Evolutionary conservation across 371 early-diverging fungal genomes (phyloP).

Genomic region (Apophysomyces elegans): DNA sequence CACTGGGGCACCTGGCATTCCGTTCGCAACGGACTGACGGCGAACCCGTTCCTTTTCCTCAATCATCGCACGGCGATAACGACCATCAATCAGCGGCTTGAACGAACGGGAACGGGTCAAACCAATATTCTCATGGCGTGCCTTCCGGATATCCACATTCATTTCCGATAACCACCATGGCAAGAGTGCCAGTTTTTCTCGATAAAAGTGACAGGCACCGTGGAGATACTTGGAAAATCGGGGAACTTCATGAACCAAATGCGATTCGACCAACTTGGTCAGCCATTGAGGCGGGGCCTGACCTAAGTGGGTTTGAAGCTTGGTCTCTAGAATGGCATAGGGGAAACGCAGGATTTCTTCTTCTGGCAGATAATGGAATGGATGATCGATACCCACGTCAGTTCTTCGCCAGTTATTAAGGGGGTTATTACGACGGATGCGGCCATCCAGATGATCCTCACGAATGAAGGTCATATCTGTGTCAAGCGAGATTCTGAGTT

Average conservation of each 20-base stretch:
- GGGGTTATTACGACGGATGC: constrained; percentile 59
- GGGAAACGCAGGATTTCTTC: constrained; percentile 36
- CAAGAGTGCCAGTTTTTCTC: constrained; percentile 25
- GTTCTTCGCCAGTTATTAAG: constrained; percentile 87
- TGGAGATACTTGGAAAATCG: constrained; percentile 98
- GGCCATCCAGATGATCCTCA: constrained; percentile 63
- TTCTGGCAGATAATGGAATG: constrained; percentile 86
- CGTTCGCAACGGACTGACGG: constrained; percentile 25
- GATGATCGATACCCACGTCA: constrained; percentile 86
- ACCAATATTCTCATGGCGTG: constrained; percentile 31
- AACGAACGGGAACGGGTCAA: constrained; percentile 33
- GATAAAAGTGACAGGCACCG: constrained; percentile 66
- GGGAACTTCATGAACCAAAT: constrained; percentile 95
- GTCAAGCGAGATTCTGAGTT: constrained; percentile 93
- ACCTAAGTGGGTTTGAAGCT: constrained; percentile 86
- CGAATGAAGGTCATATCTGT: constrained; percentile 94
- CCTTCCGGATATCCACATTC: constrained; percentile 53
- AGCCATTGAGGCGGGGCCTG: constrained; percentile 94
- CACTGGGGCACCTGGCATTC: neutral
- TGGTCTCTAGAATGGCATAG: constrained; percentile 36
- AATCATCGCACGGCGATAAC: constrained; percentile 36
- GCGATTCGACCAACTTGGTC: constrained; percentile 78
- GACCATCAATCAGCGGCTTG: constrained; percentile 45
- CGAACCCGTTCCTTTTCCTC: constrained; percentile 32
- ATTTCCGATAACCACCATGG: constrained; percentile 50